phyloP scores from a whole-genome alignment of 2,329 filamentous ascomycete genomes.

The Ramichloridium luteum region DNA sequence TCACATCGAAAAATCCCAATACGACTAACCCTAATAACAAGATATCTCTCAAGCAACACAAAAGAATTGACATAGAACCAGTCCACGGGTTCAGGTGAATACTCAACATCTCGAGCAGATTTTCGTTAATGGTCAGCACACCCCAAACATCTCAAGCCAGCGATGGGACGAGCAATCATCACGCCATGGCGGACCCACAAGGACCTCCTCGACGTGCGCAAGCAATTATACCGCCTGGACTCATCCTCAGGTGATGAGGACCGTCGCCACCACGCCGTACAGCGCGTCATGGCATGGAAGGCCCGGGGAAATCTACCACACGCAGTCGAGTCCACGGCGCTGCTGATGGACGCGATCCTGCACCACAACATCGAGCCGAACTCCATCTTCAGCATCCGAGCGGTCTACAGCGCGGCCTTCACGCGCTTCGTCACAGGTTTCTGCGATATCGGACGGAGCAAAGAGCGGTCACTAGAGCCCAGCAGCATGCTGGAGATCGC shows the following conservation, averaged over 20 bases:
- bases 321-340: slow-evolving; percentile 65
- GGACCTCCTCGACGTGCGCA: slow-evolving; percentile 54
- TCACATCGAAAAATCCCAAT: too few relatives aligned
- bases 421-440: slow-evolving; percentile 62
- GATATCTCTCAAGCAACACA: too few relatives aligned
- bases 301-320: slow-evolving; percentile 64
- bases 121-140: background rate
- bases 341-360: slow-evolving; percentile 57
- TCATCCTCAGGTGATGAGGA: slow-evolving; percentile 9
- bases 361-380: slow-evolving; percentile 43
- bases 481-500: slow-evolving; percentile 60
- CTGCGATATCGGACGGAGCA: slow-evolving; percentile 60
- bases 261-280: slow-evolving; percentile 26
- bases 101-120: background rate
- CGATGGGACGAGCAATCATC: slow-evolving; percentile 60
- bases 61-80: too few relatives aligned
- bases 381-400: slow-evolving; percentile 49
- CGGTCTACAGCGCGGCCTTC: slow-evolving; percentile 63
- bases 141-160: too few relatives aligned
- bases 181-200: slow-evolving; percentile 58
- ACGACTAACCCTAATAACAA: too few relatives aligned
- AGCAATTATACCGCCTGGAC: slow-evolving; percentile 47
- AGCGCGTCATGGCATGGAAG: slow-evolving; percentile 44
- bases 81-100: background rate
- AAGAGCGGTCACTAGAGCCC: slow-evolving; percentile 44